Evolutionary conservation across 2,329 filamentous ascomycete genomes (phyloP), one percentile per base, ranked within the genome.

Genomic region (Hymenoscyphus scutula): DNA sequence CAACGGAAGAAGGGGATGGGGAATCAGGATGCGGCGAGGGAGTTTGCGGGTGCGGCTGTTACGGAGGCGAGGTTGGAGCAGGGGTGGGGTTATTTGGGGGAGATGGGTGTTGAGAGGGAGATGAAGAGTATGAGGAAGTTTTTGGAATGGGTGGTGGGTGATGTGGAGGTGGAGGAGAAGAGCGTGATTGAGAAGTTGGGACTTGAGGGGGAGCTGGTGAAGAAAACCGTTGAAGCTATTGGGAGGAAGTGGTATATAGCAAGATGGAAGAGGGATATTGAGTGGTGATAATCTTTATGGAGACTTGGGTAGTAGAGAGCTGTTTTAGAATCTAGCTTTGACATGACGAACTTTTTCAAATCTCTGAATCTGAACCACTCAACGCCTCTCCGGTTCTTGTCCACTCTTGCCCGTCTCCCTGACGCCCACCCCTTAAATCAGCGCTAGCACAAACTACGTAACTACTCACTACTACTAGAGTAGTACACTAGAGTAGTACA

Each of bases 31-130:
- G 63, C 56, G 17, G 64, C 64, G 6, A 67, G 41, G 17, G 19
- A 32, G 13, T 70, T 70, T 56, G 69, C 64, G 0, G 37, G 62
- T 4, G 62, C 65, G 0, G 59, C 60, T 5, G 61, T 69, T 13
- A 60, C 59, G 1, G 62, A 67, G 5, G 62, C 53, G 41, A 63
- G 69, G 23, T 37, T 71, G 10, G 48, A 67, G 60, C 69, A 71
- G 29, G 66, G 60, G 0, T 66, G 62, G 65, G 64, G 64, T 7
- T 65, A 64, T 48, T 27, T 70, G 41, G 32, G 30, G 1, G 67
- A 68, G 56, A 64, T 65, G 63, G 59, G 60, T 2, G 64, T 64
- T 1, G n/a, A 53, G 32, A 62, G 58, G 13, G 54, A 60, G 58
- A 62, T 53, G 55, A 63, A 58, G 23, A 59, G 27, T 1, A 51